Percentiles rank a stretch among this genome's conserved stretches.
These are phyloP conservation scores for Escovopsis sp. DNA, from an alignment of 2,329 filamentous ascomycete species.

Conservation along the genomic window DNA sequence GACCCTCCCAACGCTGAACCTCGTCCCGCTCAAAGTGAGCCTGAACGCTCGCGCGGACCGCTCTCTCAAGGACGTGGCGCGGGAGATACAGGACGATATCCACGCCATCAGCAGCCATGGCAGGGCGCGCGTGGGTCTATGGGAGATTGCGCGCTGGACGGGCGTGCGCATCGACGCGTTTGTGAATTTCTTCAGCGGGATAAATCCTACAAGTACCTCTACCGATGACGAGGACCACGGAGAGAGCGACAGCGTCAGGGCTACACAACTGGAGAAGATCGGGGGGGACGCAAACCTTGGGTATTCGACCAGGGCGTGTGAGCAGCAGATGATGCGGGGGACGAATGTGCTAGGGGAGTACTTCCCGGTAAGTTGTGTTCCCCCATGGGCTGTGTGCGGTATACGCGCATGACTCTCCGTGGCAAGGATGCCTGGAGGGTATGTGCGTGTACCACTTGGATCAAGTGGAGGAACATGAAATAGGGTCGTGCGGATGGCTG, in stretches of 20 bases:
- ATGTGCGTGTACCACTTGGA: too few relatives aligned
- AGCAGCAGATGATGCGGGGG: background rate
- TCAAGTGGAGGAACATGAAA: too few relatives aligned
- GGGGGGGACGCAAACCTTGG: too few relatives aligned
- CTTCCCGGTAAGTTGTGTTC: slow-evolving; percentile 14
- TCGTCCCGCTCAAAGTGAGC: slow-evolving; percentile 54
- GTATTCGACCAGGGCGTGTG: too few relatives aligned
- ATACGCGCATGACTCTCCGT: too few relatives aligned
- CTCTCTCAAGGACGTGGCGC: slow-evolving; percentile 35
- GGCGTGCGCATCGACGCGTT: slow-evolving; percentile 54
- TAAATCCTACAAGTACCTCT: too few relatives aligned
- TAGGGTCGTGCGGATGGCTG: too few relatives aligned
- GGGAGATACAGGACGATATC: slow-evolving; percentile 52
- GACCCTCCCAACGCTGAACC: slow-evolving; percentile 58
- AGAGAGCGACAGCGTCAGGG: too few relatives aligned
- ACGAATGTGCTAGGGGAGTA: slow-evolving; percentile 11
- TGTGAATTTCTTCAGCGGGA: slow-evolving; percentile 58
- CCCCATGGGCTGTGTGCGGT: too few relatives aligned
- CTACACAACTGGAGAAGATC: too few relatives aligned
- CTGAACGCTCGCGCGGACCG: slow-evolving; percentile 5
- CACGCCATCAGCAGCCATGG: slow-evolving; percentile 35
- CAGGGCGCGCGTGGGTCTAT: slow-evolving; percentile 45
- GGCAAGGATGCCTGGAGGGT: too few relatives aligned
- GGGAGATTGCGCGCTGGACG: slow-evolving; percentile 63
- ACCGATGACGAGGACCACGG: too few relatives aligned